phyloP scores from a whole-genome alignment of 176 grass and related monocot species.

The Musa acuminata region DNA sequence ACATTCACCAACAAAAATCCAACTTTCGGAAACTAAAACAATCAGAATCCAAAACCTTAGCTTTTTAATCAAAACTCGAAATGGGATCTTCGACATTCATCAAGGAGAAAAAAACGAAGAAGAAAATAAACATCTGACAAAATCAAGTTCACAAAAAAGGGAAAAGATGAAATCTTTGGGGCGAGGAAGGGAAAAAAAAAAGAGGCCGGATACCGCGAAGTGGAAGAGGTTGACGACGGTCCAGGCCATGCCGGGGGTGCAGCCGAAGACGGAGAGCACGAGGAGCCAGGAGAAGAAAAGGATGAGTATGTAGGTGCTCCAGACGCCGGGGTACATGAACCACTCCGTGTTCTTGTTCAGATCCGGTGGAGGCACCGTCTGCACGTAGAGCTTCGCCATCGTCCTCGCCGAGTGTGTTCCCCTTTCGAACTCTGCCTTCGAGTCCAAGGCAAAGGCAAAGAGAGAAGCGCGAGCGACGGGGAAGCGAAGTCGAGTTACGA shows the following conservation, averaged over 20 bases:
- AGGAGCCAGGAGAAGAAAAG: slow-evolving; percentile 6
- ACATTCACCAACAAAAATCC: not conserved
- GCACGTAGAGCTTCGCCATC: slow-evolving; percentile 7
- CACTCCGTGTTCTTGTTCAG: slow-evolving; percentile 8
- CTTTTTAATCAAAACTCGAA: not conserved
- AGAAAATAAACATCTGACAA: not conserved
- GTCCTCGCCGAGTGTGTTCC: not conserved
- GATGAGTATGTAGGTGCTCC: slow-evolving; percentile 3
- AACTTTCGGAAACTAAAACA: not conserved
- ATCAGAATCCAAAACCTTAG: not conserved
- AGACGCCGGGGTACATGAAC: slow-evolving; percentile 9
- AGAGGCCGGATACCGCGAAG: not conserved
- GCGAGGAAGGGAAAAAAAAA: too few species aligned
- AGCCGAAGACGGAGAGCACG: slow-evolving; percentile 1
- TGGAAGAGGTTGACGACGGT: slow-evolving; percentile 8
- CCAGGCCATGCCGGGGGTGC: slow-evolving; percentile 6
- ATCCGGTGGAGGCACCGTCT: not conserved
- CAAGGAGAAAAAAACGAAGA: not conserved
- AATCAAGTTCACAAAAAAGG: not conserved
- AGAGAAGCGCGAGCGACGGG: not conserved
- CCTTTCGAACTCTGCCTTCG: not conserved
- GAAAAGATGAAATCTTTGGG: not conserved
- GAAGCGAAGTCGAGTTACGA: not conserved
- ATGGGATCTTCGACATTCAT: not conserved
- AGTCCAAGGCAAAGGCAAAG: not conserved